Evolutionary conservation across 345 rosid genomes (phyloP), one percentile per base, ranked within the genome.

Genomic region (Atalantia buxifolia): DNA sequence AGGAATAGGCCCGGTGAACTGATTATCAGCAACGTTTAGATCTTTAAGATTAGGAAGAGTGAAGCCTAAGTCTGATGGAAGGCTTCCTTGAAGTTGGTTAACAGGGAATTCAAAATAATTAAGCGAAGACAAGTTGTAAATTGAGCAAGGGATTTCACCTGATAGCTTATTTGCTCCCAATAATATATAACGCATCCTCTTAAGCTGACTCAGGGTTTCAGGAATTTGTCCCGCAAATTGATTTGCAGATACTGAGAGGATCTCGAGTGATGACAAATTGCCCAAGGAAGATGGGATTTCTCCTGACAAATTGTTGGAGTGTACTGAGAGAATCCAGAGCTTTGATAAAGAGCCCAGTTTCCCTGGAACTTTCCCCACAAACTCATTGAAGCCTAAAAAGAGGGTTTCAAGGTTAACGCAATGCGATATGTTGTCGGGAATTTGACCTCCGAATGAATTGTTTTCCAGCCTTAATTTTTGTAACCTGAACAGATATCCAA

Each of bases 221-320:
- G 55, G 71, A 38, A 68, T 68, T 68, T 28, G 27, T 68, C 71
- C 71, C 10, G 4, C 24, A 3, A n/a, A 67, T 56, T 68, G 35
- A 66, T 79, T 79, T 7, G 0, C 10, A 22, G 2, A 0, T 14
- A 38, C 73, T 14, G 66, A 62, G 1, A 84, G 18, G 8, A 0
- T 6, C 1, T 14, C 6, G 4, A 84, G 66, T 6, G 78, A 81
- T 4, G 87, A 75, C 50, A 84, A 65, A 40, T 84, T 84, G 19
- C 81, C 84, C 0, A 68, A 18, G 24, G 66, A 74, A 30, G 40
- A 4, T 38, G 78, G 78, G 9, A 81, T 27, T 38, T 19, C 50
- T 53, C 81, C 81, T 1, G n/a, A 65, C 8, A 82, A 66, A 56
- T 65, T 9, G 66, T 78, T 82, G 16, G 0, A 1, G 5, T 24